Base-by-base conservation (phyloP, 257 asterid species). In the Nicotiana obtusifolia region DNA sequence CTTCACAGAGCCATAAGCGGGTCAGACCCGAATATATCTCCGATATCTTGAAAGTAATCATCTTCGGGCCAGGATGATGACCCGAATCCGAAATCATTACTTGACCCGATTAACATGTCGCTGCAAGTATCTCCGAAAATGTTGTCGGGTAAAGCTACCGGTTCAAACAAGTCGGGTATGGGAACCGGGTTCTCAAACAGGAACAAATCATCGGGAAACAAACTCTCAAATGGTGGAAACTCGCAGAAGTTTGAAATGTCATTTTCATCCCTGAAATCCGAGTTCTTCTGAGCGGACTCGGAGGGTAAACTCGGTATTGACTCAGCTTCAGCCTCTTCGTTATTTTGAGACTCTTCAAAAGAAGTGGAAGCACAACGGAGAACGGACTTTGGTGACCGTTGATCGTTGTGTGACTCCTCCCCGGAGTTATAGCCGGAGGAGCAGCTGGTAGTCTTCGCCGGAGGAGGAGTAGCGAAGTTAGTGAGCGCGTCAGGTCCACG, bases 401-500 rank as follows among this genome's bases (percentile, higher is more conserved):
- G 86, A 15, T 82, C 75, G 89, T 81, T 86, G 81, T 85, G 86
- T 0, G 97, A 93, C 60, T 93, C 97, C 37, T 91, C 94, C 2
- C 93, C 94, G 78, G 97, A 90, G 90, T 90, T 91, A 90, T 91
- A 90, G 62, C 88, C 92, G 17, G 90, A 84, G 85, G 90, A 84
- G 86, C 85, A 84, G 4, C 90, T 64, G 44, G 84, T 9, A 41
- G 49, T 80, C 77, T 73, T 57, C 80, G 67, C 41, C 16, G 86
- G 64, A 5, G 98, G 91, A 1, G 98, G 91, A 1, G 84, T 60
- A 0, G 91, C 64, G 78, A 95, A 95, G 85, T 95, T 95, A 0
- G 98, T 95, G 8, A 89, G 95, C 88, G 99, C 97, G 93, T 92
- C 93, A 4, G 98, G 95, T 0, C 99, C 99, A 86, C 99, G 98